These are phyloP conservation scores for Hepatocystis sp. DNA, from an alignment of 169 alveolate species.

Conservation along the genomic window DNA sequence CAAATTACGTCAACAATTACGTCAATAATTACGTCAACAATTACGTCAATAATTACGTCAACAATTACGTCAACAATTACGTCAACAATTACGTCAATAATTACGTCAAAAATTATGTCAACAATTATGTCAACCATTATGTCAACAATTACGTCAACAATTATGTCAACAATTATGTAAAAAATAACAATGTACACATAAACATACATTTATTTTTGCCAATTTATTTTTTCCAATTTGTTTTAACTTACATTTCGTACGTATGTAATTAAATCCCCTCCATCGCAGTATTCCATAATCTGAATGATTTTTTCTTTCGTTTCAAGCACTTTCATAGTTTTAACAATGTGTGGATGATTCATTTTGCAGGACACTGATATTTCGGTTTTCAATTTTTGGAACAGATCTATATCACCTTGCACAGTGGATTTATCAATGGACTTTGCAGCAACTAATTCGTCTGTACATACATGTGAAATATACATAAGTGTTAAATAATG, in stretches of 20 bases:
- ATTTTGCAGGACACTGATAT: conserved; percentile 80
- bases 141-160: too few relatives aligned
- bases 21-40: too few relatives aligned
- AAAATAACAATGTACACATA: too few relatives aligned
- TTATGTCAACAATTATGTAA: too few relatives aligned
- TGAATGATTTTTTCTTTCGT: conserved; percentile 85
- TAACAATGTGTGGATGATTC: conserved; percentile 86
- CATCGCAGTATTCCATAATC: conserved; percentile 91
- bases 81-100: too few relatives aligned
- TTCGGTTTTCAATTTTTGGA: conserved; percentile 83
- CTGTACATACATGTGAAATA: neutral
- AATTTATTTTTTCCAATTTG: too few relatives aligned
- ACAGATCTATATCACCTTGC: conserved; percentile 78
- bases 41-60: too few relatives aligned
- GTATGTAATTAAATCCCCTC: conserved; percentile 93
- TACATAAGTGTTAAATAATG: neutral
- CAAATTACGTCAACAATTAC: too few relatives aligned
- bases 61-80: too few relatives aligned
- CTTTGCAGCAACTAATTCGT: conserved; percentile 78
- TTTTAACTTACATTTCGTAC: conserved; percentile 84
- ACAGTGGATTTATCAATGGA: conserved; percentile 80
- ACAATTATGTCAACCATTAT: too few relatives aligned
- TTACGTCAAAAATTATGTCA: too few relatives aligned
- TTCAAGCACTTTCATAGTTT: conserved; percentile 83
- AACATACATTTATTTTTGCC: too few relatives aligned